phyloP scores from a whole-genome alignment of 352 stramenopile genomes.

The Phytophthora pistaciae region DNA sequence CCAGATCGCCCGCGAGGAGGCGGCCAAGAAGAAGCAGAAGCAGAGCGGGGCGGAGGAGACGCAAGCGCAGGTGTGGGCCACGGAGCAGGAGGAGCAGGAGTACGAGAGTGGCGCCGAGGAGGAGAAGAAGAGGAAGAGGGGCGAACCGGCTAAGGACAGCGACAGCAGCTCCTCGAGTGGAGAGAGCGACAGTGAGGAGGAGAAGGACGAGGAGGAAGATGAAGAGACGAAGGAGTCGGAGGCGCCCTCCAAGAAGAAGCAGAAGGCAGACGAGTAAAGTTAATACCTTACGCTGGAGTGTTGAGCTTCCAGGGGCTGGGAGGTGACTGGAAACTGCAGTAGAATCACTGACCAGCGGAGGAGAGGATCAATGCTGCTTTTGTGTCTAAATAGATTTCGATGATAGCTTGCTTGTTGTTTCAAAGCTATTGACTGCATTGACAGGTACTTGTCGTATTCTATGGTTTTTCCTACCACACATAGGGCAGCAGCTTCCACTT shows the following conservation, averaged over 20 bases:
- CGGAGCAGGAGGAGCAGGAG: constrained; percentile 70
- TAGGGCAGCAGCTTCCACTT: constrained; percentile 51
- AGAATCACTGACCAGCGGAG: no score
- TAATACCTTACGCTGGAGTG: background rate
- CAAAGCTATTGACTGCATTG: background rate
- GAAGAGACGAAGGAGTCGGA: constrained; percentile 44
- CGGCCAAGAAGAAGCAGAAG: constrained; percentile 32
- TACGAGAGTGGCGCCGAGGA: constrained; percentile 50
- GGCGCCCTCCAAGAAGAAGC: constrained; percentile 31
- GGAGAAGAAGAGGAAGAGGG: constrained; percentile 45
- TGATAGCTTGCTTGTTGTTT: background rate
- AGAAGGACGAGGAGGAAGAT: background rate
- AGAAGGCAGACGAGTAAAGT: constrained; percentile 27
- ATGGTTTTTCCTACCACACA: constrained; percentile 29
- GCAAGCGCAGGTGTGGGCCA: constrained; percentile 56
- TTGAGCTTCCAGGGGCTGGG: no score
- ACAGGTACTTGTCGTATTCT: background rate
- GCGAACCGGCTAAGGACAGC: constrained; percentile 28
- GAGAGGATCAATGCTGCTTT: no score
- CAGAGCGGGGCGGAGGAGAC: background rate
- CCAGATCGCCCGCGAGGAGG: constrained; percentile 93
- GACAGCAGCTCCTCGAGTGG: constrained; percentile 42
- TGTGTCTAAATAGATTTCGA: constrained; percentile 6
- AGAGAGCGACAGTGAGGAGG: constrained; percentile 37
- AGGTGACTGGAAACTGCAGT: no score